Base-by-base conservation (phyloP, 352 stramenopile genomes). In the Pythium pectinolyticum region DNA sequence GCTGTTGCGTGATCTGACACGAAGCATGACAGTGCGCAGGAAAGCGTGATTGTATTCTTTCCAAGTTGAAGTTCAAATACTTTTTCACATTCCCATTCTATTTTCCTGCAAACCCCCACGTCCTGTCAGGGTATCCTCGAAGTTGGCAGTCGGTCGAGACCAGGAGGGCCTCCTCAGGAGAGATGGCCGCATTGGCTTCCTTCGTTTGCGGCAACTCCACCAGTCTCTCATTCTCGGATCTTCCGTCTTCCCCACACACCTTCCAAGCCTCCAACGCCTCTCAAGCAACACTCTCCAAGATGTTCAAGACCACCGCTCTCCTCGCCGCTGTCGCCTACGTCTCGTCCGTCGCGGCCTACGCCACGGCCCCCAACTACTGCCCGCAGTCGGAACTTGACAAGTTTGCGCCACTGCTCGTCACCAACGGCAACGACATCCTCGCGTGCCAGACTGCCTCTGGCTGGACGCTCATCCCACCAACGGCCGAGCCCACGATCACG, bases 401-500 rank as follows among this genome's bases (percentile, higher is more conserved):
- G 50, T 39, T 66, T 31, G 41, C 52, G 20, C 48, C 49, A 20
- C 32, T 71, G n/a, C 48, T 57, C 20, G 32, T 45, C 19, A 32
- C 24, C 24, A 59, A 57, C 51, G 39, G 30, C 31, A 25, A 24
- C 27, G 54, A 72, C 53, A n/a, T 72, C 25, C 5, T 15, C 27
- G n/a, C 52, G 40, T 79, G 72, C 43, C 54, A 77, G 61, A 24
- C 20, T 20, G 60, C 49, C 9, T 73, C 69, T 17, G 40, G 45
- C 24, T 76, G 61, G 60, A 12, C 55, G 31, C 60, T 76, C 52
- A 48, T 76, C 35, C 69, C 69, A 11, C 69, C 65, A 12, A 8
- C 30, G 30, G 61, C 52, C 20, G 57, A 68, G 45, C 69, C 69
- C 3, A 71, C 41, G 2, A 32, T 52, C 28, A 52, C 24, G 7